Conservation (phyloP, 495 filamentous ascomycete genomes). For the Penicillium goetzii region DNA sequence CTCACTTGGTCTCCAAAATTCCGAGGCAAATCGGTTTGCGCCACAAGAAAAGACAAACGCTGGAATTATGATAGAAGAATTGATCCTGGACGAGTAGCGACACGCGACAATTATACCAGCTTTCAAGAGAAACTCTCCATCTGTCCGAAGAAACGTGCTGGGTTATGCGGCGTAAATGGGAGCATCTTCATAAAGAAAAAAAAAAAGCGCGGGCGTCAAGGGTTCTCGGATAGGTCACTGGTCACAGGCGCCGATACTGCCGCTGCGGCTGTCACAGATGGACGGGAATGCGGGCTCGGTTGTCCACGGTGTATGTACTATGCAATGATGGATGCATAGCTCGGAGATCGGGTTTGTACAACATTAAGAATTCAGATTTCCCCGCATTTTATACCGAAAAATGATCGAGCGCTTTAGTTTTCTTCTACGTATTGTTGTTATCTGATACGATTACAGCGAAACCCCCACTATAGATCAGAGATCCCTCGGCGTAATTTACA, state of each 20-base stretch:
- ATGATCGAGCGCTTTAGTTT: too few species aligned
- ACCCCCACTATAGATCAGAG: background rate
- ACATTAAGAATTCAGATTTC: background rate
- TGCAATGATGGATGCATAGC: background rate
- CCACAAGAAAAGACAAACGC: background rate
- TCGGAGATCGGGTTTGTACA: background rate
- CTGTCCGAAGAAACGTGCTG: slow-evolving; percentile 37
- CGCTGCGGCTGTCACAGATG: slow-evolving; percentile 15
- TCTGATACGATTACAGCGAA: background rate
- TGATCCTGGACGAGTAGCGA: too few species aligned
- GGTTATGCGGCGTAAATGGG: slow-evolving; percentile 48
- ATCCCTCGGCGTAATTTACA: slow-evolving; percentile 10
- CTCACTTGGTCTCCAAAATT: slow-evolving; percentile 10
- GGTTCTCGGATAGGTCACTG: slow-evolving; percentile 13
- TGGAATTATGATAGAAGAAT: background rate
- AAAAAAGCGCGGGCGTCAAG: slow-evolving; percentile 15
- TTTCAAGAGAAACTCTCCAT: slow-evolving; percentile 24
- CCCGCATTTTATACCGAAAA: background rate
- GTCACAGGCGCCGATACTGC: slow-evolving; percentile 15
- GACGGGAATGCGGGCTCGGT: slow-evolving; percentile 9
- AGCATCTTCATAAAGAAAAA: slow-evolving; percentile 32
- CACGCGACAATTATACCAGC: slow-evolving; percentile 1
- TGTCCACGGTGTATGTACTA: background rate
- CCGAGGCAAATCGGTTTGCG: slow-evolving; percentile 8
- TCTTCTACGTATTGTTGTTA: too few species aligned